Percentiles rank a stretch among this genome's conserved stretches.
phyloP scores from a whole-genome alignment of 345 rosid species.

The Lagerstroemia speciosa region DNA sequence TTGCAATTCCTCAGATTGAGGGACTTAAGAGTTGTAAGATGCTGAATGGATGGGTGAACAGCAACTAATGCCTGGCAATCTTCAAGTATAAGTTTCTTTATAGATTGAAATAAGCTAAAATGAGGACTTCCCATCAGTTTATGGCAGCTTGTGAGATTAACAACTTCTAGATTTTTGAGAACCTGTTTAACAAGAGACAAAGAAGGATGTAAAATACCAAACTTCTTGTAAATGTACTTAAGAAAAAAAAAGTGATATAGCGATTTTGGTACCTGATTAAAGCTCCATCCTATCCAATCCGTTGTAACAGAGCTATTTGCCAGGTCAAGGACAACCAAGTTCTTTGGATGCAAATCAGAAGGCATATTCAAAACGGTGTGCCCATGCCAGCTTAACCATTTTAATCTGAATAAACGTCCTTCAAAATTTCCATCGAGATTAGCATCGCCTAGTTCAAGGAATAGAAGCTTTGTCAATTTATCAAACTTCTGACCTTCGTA shows the following conservation, averaged over 20 bases:
- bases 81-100: not conserved
- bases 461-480: too few species aligned
- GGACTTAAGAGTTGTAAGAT: not conserved
- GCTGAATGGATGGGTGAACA: not conserved
- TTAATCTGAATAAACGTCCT: not conserved
- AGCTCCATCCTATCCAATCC: constrained; percentile 4
- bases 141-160: not conserved
- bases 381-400: constrained; percentile 6
- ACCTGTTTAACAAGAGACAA: not conserved
- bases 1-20: not conserved
- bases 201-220: not conserved
- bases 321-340: constrained; percentile 1
- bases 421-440: too few species aligned
- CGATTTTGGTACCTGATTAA: not conserved
- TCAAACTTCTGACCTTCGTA: not conserved
- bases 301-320: not conserved
- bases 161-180: too few species aligned
- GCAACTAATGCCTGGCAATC: not conserved
- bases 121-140: not conserved
- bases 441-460: too few species aligned
- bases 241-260: too few species aligned
- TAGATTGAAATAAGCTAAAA: not conserved
- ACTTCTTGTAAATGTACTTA: fast-evolving
- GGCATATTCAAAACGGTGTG: not conserved
- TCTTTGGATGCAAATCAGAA: not conserved